Conservation (phyloP, 2,329 filamentous ascomycete species). For the Aspergillus awamori region DNA sequence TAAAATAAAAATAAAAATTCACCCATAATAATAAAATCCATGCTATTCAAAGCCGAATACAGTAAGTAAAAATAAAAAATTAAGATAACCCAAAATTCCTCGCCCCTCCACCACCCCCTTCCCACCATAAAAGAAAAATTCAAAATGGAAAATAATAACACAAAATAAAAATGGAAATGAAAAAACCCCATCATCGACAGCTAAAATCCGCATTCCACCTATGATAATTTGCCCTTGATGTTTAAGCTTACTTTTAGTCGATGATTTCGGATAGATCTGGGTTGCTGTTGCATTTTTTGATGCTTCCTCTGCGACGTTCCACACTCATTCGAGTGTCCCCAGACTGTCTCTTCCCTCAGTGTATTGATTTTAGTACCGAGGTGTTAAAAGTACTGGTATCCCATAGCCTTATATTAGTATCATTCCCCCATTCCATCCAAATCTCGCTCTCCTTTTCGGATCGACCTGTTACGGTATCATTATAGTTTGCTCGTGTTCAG, state of each 20-base stretch:
- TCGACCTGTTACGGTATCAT: no score
- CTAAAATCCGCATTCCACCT: slow-evolving; percentile 4
- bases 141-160: background rate
- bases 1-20: slow-evolving; percentile 8
- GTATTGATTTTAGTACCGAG: no score
- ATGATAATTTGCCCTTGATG: background rate
- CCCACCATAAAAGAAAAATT: background rate
- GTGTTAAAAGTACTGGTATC: no score
- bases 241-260: slow-evolving; percentile 9
- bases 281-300: background rate
- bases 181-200: background rate
- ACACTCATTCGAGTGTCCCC: background rate
- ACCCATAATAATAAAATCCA: slow-evolving; percentile 10
- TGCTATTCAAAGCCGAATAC: slow-evolving; percentile 3
- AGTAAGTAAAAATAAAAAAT: background rate
- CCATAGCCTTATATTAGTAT: no score
- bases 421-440: no score
- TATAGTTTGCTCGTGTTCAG: no score
- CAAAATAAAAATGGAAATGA: background rate
- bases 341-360: no score
- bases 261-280: background rate
- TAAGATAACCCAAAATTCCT: background rate
- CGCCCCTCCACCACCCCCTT: background rate
- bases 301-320: background rate
- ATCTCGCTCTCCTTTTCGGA: no score